These are phyloP conservation scores for Aureobasidium melanogenum DNA, from an alignment of 2,329 filamentous ascomycete species.

Conservation along the genomic window DNA sequence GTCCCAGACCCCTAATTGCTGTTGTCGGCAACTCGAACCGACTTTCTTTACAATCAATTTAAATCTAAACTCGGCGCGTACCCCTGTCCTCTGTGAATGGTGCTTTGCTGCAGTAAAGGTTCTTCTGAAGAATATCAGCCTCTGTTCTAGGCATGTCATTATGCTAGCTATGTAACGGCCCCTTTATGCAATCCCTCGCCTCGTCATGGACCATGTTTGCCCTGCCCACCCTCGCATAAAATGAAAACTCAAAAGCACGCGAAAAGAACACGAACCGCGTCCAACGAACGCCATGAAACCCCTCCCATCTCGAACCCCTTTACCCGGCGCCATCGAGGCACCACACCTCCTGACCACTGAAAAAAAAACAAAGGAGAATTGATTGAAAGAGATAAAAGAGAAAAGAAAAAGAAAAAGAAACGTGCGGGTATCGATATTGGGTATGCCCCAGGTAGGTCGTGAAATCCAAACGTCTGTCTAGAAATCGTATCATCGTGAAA, in stretches of 20 bases:
- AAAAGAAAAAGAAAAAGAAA: neutral
- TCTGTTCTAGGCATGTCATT: constrained; percentile 1
- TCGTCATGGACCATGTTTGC: neutral
- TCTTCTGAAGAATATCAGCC: neutral
- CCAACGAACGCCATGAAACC: neutral
- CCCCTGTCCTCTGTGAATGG: neutral
- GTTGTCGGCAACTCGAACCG: neutral
- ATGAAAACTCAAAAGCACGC: constrained; percentile 1
- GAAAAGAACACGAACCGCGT: constrained; percentile 7
- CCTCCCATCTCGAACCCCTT: neutral
- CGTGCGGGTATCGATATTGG: constrained; percentile 8
- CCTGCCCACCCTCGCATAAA: neutral
- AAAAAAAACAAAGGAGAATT: constrained; percentile 2
- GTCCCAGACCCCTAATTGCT: constrained; percentile 6
- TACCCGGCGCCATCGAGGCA: neutral
- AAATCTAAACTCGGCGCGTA: neutral
- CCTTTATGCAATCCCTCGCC: neutral
- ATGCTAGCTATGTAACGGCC: constrained; percentile 3
- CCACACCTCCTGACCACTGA: neutral
- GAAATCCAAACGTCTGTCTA: constrained; percentile 5
- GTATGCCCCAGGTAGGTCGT: constrained; percentile 7
- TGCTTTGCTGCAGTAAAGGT: neutral
- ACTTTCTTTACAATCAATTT: neutral
- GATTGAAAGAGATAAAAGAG: neutral
- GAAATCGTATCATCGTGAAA: constrained; percentile 10